Base-by-base conservation (phyloP, 371 early-diverging fungal species). In the Mucor saturninus region DNA sequence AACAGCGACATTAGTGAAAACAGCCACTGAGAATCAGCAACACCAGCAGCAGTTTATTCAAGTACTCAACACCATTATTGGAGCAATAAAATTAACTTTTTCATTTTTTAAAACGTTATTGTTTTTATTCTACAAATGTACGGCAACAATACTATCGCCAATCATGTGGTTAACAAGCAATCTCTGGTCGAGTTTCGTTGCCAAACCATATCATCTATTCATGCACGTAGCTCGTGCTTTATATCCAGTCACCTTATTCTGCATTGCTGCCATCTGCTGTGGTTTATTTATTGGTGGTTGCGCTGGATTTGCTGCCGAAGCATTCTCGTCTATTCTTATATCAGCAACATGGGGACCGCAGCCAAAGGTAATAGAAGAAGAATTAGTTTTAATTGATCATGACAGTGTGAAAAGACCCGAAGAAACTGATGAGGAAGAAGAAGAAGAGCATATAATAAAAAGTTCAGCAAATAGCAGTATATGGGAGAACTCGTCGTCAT, bases 241-340 rank as follows among this genome's bases (percentile, higher is more conserved):
- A 7, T 71, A 69, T 48, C 76, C 76, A 13, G 61, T 77, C 9
- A 62, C 67, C 5, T 48, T 69, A 31, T 71, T 73, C 43, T 68
- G 77, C 56, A 42, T 72, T 2, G 68, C 62, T 11, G 79, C 75
- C 3, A 59, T 66, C 26, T 59, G 52, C 26, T 81, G 76, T 56
- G 81, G 81, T 15, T 14, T 75, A 1, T 38, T 78, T 30, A 78
- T 81, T 43, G 81, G 81, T 32, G 77, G 75, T 2, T 81, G 71
- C 59, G 79, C 77, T n/a, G 81, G 81, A n/a, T 78, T 81, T 57
- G 74, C 73, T 28, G 68, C 73, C 2, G 81, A 81, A 61, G 76
- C 74, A 0, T 57, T 71, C 28, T 71, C 77, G 5, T 64, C 79
- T 1, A 30, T 76, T 11, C 39, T 78, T 5, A 61, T 78, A n/a